phyloP scores from a whole-genome alignment of 2,329 filamentous ascomycete species.

The Penicillium rolfsii region DNA sequence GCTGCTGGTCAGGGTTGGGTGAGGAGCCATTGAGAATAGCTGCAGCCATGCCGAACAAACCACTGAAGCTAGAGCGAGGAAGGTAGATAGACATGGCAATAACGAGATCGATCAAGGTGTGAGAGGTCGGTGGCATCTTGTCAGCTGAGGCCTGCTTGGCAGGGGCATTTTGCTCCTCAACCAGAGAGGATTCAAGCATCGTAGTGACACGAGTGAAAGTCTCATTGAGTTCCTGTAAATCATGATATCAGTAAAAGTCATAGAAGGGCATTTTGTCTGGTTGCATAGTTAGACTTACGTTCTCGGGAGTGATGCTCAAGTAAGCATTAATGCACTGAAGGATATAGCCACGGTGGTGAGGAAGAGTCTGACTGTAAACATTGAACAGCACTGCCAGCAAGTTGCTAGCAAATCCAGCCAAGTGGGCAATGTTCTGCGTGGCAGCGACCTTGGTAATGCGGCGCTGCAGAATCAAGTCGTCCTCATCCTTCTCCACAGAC shows the following conservation, averaged over 20 bases:
- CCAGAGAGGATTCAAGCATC: conserved; percentile 76
- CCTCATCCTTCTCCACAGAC: conserved; percentile 67
- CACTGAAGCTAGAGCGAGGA: conserved; percentile 79
- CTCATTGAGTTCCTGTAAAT: conserved; percentile 70
- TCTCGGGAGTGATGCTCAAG: conserved; percentile 79
- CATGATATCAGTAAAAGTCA: neutral
- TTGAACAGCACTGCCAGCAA: conserved; percentile 98
- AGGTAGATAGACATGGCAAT: conserved; percentile 96
- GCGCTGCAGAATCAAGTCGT: conserved; percentile 75
- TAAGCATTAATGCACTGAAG: conserved; percentile 94
- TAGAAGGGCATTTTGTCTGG: neutral
- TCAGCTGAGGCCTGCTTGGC: conserved; percentile 65
- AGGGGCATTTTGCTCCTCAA: conserved; percentile 66
- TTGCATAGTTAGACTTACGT: conserved; percentile 37
- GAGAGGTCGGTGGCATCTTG: conserved; percentile 85
- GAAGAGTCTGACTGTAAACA: conserved; percentile 94
- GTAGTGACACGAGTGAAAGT: conserved; percentile 86
- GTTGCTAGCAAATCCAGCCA: conserved; percentile 80
- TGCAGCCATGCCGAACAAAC: conserved; percentile 84
- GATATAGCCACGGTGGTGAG: conserved; percentile 87
- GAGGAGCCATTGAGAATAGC: conserved; percentile 71
- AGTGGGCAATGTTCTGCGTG: conserved; percentile 76
- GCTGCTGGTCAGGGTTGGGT: conserved; percentile 69
- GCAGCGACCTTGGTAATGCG: conserved; percentile 76
- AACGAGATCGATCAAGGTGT: conserved; percentile 94